Conservation (phyloP, 2,329 filamentous ascomycete species). For the Pleomassaria siparia region DNA sequence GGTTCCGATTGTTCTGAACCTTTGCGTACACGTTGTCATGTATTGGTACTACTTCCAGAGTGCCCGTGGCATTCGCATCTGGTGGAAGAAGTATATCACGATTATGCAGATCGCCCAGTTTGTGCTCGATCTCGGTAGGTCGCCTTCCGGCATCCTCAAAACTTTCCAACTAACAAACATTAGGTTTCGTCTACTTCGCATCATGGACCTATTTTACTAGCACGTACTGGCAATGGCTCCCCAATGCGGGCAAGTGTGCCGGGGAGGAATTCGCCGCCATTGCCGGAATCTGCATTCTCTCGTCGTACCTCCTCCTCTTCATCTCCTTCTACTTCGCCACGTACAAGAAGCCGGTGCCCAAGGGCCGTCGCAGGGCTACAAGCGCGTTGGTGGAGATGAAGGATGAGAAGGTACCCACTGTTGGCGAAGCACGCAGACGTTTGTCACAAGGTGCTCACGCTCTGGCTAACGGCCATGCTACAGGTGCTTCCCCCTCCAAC, state of each 20-base stretch:
- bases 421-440: constrained; percentile 55
- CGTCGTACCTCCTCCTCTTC: constrained; percentile 95
- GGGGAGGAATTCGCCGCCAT: constrained; percentile 97
- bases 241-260: constrained; percentile 82
- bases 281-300: constrained; percentile 86
- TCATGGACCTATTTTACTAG: constrained; percentile 98
- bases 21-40: constrained; percentile 96
- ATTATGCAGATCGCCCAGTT: constrained; percentile 97
- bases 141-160: not conserved
- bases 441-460: constrained; percentile 48
- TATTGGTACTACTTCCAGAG: constrained; percentile 99
- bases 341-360: constrained; percentile 83
- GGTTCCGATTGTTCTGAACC: constrained; percentile 90
- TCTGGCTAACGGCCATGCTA: constrained; percentile 39
- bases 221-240: constrained; percentile 83
- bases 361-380: constrained; percentile 73
- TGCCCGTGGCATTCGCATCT: constrained; percentile 90
- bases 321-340: constrained; percentile 98
- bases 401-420: constrained; percentile 64
- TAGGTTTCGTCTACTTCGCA: constrained; percentile 96
- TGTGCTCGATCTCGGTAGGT: constrained; percentile 85
- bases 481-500: constrained; percentile 53
- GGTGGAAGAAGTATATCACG: constrained; percentile 99
- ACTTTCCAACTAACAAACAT: constrained; percentile 16
- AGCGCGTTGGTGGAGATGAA: constrained; percentile 86